Base-by-base conservation (phyloP, 768 basidiomycete species). In the Podaxis sp. region DNA sequence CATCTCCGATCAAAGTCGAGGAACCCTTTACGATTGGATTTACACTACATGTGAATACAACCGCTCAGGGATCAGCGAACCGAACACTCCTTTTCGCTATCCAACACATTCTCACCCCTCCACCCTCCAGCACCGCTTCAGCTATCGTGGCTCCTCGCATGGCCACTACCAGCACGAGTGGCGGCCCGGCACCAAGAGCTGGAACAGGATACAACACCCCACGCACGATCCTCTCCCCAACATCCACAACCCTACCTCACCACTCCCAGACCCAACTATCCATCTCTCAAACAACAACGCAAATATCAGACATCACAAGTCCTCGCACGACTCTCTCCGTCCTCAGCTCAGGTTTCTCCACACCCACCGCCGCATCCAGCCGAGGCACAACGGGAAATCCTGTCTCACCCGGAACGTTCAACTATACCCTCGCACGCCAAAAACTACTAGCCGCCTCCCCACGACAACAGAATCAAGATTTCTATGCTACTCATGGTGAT, bases 11-110 rank as follows among this genome's bases (percentile, higher is more conserved):
- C 38, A 66, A 68, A 2, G 71, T 88, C 3, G 85, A 87, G 60
- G 82, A 79, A 46, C 86, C 89, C 0, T 92, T 94, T 68, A 77
- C 74, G 1, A 76, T 92, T 50, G 69, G 73, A 11, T 83, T 87
- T 54, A 76, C 81, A 2, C 74, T 92, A 13, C 79, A 81, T 24
- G 69, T 88, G 28, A 62, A 48, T 33, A 28, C 54, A 26, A 56
- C 48, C 4, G 17, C 55, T n/a, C 41, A 26, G 10, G n/a, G 15
- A 2, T 49, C 44, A 3, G 80, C 84, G 3, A 80, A 82, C 8
- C 66, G 73, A 6, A 67, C 82, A n/a, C 78, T 79, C 3, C 64
- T 75, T 70, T 72, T 93, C 28, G 88, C 81, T 17, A 79, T 92
- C 6, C 92, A 94, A 67, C 89, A 90, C 67, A 73, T 90, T 13